These are phyloP conservation scores for Perilla frutescens DNA, from an alignment of 257 asterid genomes.

Conservation along the genomic window DNA sequence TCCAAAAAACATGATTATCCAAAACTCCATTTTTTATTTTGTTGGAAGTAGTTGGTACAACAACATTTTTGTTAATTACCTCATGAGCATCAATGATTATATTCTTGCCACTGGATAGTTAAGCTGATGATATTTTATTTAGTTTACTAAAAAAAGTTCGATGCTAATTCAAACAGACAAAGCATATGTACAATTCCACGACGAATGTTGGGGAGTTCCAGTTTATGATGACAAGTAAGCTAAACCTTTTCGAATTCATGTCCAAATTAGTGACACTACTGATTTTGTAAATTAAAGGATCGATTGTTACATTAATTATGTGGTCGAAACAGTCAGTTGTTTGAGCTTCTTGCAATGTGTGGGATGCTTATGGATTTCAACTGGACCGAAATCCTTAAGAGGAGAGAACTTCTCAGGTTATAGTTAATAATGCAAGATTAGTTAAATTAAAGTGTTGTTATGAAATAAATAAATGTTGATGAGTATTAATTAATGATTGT, in stretches of 20 bases:
- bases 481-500: neutral
- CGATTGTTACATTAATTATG: neutral
- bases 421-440: neutral
- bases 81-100: constrained; percentile 29
- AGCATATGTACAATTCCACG: constrained; percentile 82
- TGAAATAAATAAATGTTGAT: neutral
- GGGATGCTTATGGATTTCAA: constrained; percentile 98
- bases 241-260: neutral
- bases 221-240: constrained; percentile 91
- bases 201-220: constrained; percentile 98
- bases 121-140: neutral
- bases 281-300: neutral
- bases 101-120: neutral
- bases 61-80: constrained; percentile 26
- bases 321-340: constrained; percentile 56
- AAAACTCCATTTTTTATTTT: constrained; percentile 21
- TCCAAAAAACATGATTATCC: constrained; percentile 33
- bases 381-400: constrained; percentile 88
- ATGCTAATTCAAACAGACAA: constrained; percentile 54
- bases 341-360: constrained; percentile 91
- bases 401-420: constrained; percentile 71
- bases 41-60: constrained; percentile 37
- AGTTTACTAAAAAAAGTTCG: neutral
- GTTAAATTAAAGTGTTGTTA: neutral
- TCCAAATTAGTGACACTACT: neutral